Percentiles rank a stretch among this genome's conserved stretches.
These are phyloP conservation scores for Podila clonocystis DNA, from an alignment of 192 early-diverging fungal species.

Conservation along the genomic window DNA sequence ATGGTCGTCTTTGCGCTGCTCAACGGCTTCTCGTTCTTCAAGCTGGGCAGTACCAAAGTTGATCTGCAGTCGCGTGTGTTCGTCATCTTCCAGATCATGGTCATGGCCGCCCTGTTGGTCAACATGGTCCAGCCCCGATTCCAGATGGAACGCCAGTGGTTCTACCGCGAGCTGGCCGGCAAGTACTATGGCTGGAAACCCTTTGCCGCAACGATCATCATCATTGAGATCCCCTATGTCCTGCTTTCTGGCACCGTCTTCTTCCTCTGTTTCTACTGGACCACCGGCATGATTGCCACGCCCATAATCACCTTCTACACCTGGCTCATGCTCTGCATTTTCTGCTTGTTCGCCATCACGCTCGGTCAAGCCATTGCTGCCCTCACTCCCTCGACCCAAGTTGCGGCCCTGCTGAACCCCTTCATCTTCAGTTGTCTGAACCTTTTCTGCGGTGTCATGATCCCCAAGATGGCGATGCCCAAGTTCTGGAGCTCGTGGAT, in stretches of 20 bases:
- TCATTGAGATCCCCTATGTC: constrained; percentile 78
- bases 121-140: constrained; percentile 76
- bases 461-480: constrained; percentile 67
- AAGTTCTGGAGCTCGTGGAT: constrained; percentile 78
- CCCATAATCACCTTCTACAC: constrained; percentile 67
- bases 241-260: constrained; percentile 68
- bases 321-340: constrained; percentile 67
- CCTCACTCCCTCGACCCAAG: constrained; percentile 65
- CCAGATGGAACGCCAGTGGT: constrained; percentile 72
- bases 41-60: constrained; percentile 59
- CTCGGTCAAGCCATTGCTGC: constrained; percentile 79
- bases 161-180: constrained; percentile 72
- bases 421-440: constrained; percentile 71
- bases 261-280: constrained; percentile 83
- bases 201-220: constrained; percentile 68
- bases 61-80: constrained; percentile 77
- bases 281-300: constrained; percentile 65
- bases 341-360: constrained; percentile 73
- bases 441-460: constrained; percentile 79
- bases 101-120: constrained; percentile 74
- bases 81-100: constrained; percentile 75
- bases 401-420: constrained; percentile 72
- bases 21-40: constrained; percentile 81
- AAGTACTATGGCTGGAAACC: constrained; percentile 76
- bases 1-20: constrained; percentile 69